Evolutionary conservation across 805 yeast genomes (phyloP).

Genomic region (Wickerhamomyces chaumierensis): DNA sequence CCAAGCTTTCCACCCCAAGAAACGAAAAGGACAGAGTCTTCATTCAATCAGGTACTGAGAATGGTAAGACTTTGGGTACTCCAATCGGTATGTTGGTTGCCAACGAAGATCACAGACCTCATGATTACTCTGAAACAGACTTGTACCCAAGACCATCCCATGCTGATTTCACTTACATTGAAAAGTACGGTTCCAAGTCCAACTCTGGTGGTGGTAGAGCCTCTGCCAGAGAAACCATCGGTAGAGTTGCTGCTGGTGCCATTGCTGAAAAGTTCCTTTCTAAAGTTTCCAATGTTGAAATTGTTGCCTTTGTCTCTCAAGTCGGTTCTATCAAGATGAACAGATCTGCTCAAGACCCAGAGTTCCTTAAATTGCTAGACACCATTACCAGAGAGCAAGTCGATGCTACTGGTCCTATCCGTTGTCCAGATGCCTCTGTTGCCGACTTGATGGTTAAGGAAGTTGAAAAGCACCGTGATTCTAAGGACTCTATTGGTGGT

Average conservation of each 20-base stretch:
- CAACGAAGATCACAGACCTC: constrained; percentile 95
- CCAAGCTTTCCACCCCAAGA: constrained; percentile 86
- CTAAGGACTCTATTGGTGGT: constrained; percentile 93
- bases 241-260: constrained; percentile 98
- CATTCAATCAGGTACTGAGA: constrained; percentile 91
- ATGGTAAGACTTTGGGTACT: constrained; percentile 84
- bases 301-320: constrained; percentile 92
- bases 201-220: constrained; percentile 97
- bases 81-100: constrained; percentile 90
- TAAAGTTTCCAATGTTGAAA: constrained; percentile 74
- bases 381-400: constrained; percentile 82
- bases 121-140: constrained; percentile 92
- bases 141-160: constrained; percentile 95
- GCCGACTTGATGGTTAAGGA: constrained; percentile 75
- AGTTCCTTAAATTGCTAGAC: constrained; percentile 55
- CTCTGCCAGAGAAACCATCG: constrained; percentile 95
- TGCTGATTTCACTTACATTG: constrained; percentile 89
- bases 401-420: constrained; percentile 78
- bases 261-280: constrained; percentile 86
- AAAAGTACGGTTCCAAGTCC: constrained; percentile 87
- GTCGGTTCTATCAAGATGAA: constrained; percentile 76
- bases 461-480: constrained; percentile 77
- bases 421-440: constrained; percentile 76
- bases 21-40: constrained; percentile 89
- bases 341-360: constrained; percentile 53